Evolutionary conservation across 345 rosid species (phyloP), one percentile per base, ranked within the genome.

Genomic region (Abelmoschus esculentus): DNA sequence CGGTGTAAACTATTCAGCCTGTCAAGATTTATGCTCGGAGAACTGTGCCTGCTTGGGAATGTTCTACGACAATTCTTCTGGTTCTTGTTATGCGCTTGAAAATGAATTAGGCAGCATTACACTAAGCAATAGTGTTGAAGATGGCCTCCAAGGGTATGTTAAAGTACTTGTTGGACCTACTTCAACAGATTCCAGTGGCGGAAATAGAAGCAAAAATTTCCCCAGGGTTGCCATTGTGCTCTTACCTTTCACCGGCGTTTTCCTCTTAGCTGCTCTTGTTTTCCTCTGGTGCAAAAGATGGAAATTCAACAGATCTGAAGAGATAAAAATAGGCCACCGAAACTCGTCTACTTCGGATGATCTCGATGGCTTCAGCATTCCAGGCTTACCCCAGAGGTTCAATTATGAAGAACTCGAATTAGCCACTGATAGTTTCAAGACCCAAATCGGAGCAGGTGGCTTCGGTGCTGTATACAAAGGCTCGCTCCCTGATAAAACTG

Each of bases 31-130:
- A 1, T 92, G 98, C 84, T 81, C 69, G 3, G 70, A 58, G 44
- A 82, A 81, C 62, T 92, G 96, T 79, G 86, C 89, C 42, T 92
- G 98, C 77, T 55, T 89, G 42, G 96, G 93, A 36, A 66, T 90
- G 60, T 90, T 90, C 70, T 82, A 75, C 32, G 75, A 80, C 50
- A 87, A 82, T 74, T 85, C 90, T 12, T 85, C 93, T 10, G 83
- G 88, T 73, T 86, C 88, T 73, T 92, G 98, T 73, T 82, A 87
- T 75, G 26, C 71, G 38, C 77, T 89, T n/a, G 79, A 80, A 28
- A 81, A 82, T 50, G 70, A 77, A 46, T 80, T 92, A 57, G 98
- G 98, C 71, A 87, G 96, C 50, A 44, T 92, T 38, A 83, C 79
- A 31, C 62, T 77, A n/a, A 83, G 77, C 11, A 70, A 66, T 59